Base-by-base conservation (phyloP, 202 grass and related monocot species). In the Carex sylvatica region DNA sequence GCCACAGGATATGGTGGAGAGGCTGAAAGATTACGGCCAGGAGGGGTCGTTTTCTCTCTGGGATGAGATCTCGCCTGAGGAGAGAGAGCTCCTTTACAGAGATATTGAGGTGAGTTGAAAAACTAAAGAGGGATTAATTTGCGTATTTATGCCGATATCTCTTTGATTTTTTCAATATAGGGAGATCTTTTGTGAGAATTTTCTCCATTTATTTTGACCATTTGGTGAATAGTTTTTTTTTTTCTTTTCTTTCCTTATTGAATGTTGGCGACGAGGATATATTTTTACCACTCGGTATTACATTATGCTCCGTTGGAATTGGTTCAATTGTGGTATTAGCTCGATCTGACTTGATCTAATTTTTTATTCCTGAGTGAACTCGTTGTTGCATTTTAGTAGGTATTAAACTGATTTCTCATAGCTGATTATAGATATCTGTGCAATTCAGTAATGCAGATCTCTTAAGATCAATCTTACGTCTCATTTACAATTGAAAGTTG, bases 11-110 rank as follows among this genome's bases (percentile, higher is more conserved):
- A 84, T 99, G 78, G 91, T 99, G 74, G 96, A 96, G 91, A 89
- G 96, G 86, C 90, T 99, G 86, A 99, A 99, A 86, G 92, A 99
- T 80, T 99, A 99, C 88, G 96, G 88, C 55, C 93, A 99, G 79
- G 96, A 99, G 68, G 92, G 85, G 59, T 89, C 96, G 52, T 93
- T 99, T 82, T 89, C 96, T 33, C 89, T 99, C 80, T 99, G 96
- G 96, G 96, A 99, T 83, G 93, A 99, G 88, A 91, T 99, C 86
- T 89, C 83, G 70, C 91, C 91, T 4, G 96, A 99, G 81, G 93
- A 93, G 78, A 85, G 91, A 35, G 91, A 93, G 54, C 85, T 99
- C 71, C 93, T 99, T 76, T 93, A 96, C 85, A 75, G 74, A 76
- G 92, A 99, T 76, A 99, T 99, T 71, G 91, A 93, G 96, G 96